A percentile compares a stretch with the other conserved stretches of the same genome.
phyloP scores from a whole-genome alignment of 1,284 basidiomycete genomes.

The Ceratobasidium sp. region DNA sequence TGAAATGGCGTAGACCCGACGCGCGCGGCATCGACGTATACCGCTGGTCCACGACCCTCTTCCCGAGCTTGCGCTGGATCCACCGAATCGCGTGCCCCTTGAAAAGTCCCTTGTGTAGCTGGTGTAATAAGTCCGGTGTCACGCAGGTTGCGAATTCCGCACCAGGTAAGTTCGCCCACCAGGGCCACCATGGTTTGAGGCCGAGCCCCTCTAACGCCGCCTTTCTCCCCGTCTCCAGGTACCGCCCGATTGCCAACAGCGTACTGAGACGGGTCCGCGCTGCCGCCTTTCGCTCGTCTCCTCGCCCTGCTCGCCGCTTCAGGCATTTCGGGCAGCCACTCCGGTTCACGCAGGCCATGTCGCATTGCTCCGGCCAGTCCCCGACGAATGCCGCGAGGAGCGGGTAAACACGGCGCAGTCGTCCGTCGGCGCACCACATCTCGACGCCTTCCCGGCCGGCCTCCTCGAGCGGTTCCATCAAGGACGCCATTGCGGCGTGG shows the following conservation, averaged over 20 bases:
- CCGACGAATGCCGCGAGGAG: conserved; percentile 49
- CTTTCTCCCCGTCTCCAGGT: background rate
- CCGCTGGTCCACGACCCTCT: background rate
- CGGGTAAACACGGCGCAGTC: conserved; percentile 44
- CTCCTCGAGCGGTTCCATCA: background rate
- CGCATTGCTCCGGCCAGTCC: conserved; percentile 44
- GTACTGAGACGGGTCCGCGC: background rate
- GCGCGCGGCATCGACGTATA: conserved; percentile 17
- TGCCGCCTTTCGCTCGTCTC: background rate
- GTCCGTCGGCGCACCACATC: conserved; percentile 48
- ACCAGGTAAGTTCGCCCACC: conserved; percentile 13
- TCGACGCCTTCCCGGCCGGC: no score
- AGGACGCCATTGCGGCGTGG: conserved; percentile 48
- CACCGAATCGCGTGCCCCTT: conserved; percentile 52
- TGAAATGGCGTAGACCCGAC: conserved; percentile 7
- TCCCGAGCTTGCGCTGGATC: background rate
- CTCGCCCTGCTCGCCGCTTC: background rate
- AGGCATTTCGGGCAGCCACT: conserved; percentile 36
- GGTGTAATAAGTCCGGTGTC: conserved; percentile 56
- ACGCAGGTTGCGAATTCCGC: conserved; percentile 50
- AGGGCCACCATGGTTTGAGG: conserved; percentile 16
- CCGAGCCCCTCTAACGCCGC: background rate
- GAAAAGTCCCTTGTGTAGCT: conserved; percentile 56
- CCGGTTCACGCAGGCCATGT: conserved; percentile 35
- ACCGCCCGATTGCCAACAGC: background rate